Conservation (phyloP, 495 filamentous ascomycete genomes). For the Clavariopsis aquatica region DNA sequence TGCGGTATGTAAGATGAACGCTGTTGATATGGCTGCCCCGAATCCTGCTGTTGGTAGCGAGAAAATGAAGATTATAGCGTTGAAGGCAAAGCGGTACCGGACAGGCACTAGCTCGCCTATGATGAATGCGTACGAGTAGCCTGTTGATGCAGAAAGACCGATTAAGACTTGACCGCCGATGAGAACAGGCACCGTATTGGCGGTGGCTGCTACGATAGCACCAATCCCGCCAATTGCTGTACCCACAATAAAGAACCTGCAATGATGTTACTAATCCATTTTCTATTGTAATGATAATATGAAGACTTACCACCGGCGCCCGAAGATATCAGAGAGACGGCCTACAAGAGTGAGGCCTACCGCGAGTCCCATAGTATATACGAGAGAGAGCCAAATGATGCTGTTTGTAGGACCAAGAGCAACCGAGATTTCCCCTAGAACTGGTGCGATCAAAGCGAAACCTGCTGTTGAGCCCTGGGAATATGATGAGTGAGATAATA, state of each 20-base stretch:
- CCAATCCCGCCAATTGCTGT: slow-evolving; percentile 39
- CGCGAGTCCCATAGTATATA: slow-evolving; percentile 29
- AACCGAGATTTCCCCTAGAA: slow-evolving; percentile 36
- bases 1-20: slow-evolving; percentile 22
- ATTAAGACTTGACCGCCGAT: slow-evolving; percentile 40
- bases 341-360: slow-evolving; percentile 41
- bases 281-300: too few relatives aligned
- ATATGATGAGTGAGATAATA: background rate
- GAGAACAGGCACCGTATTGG: slow-evolving; percentile 36
- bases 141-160: slow-evolving; percentile 24
- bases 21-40: slow-evolving; percentile 30
- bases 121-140: slow-evolving; percentile 27
- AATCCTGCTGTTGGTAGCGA: slow-evolving; percentile 24
- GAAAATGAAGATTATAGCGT: slow-evolving; percentile 33
- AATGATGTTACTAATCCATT: too few relatives aligned
- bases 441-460: slow-evolving; percentile 28
- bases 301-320: slow-evolving; percentile 34
- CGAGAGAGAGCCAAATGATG: slow-evolving; percentile 34
- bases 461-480: slow-evolving; percentile 22
- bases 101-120: slow-evolving; percentile 39
- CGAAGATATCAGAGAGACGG: slow-evolving; percentile 45
- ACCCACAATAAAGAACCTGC: slow-evolving; percentile 37
- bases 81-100: slow-evolving; percentile 28
- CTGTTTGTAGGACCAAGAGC: slow-evolving; percentile 34
- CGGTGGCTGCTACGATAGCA: slow-evolving; percentile 41